phyloP scores from a whole-genome alignment of 148 eudicot species.

The Oxyria digyna region DNA sequence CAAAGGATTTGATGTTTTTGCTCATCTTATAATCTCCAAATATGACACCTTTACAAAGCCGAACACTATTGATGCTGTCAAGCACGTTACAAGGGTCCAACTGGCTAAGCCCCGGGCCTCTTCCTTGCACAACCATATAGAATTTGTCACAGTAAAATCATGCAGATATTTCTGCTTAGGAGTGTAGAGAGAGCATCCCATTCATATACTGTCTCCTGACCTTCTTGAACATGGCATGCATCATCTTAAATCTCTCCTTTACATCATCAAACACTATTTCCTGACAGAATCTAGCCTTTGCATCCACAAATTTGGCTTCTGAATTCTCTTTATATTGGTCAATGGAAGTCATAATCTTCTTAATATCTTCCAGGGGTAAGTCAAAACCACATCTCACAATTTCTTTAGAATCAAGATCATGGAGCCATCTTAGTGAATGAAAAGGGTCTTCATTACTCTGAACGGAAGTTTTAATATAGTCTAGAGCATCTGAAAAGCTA shows the following conservation, averaged over 20 bases:
- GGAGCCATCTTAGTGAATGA: constrained; percentile 49
- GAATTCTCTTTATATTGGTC: background rate
- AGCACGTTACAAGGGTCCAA: too few relatives aligned
- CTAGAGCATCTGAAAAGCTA: constrained; percentile 32
- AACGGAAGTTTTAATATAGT: constrained; percentile 11
- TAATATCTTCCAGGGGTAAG: background rate
- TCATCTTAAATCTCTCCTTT: constrained; percentile 25
- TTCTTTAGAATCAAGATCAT: constrained; percentile 20
- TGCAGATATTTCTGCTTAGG: background rate
- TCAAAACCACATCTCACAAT: background rate
- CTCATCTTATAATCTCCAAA: background rate
- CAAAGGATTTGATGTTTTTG: background rate
- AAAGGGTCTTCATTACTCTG: constrained; percentile 47
- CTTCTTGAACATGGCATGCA: constrained; percentile 51
- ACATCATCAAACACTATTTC: constrained; percentile 49
- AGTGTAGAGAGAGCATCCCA: constrained; percentile 4
- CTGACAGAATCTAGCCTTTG: constrained; percentile 42
- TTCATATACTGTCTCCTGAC: constrained; percentile 43
- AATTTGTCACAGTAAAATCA: background rate
- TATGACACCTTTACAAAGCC: too few relatives aligned
- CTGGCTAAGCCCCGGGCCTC: too few relatives aligned
- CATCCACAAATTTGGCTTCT: background rate
- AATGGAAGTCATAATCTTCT: background rate
- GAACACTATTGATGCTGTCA: too few relatives aligned
- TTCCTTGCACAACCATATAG: too few relatives aligned